A percentile compares a stretch with the other conserved stretches of the same genome.
Evolutionary conservation across 768 basidiomycete genomes (phyloP).

Genomic region (Lactarius trivialis): DNA sequence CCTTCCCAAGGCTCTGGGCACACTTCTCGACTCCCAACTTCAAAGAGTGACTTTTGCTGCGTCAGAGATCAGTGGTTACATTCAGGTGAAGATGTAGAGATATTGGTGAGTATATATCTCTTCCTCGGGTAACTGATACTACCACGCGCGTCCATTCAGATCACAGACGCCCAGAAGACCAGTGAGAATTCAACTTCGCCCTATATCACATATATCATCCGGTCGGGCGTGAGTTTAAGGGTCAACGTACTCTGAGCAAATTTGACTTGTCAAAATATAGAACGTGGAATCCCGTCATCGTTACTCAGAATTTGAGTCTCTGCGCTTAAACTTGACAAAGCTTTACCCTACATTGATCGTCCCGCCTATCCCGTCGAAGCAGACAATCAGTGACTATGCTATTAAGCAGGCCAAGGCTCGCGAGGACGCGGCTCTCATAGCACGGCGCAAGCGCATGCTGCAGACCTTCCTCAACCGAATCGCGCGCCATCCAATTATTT

Average conservation of each 20-base stretch:
- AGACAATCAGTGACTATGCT: slow-evolving; percentile 92
- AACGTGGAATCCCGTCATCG: slow-evolving; percentile 77
- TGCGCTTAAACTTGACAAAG: slow-evolving; percentile 74
- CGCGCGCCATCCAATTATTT: slow-evolving; percentile 87
- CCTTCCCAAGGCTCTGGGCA: slow-evolving; percentile 53
- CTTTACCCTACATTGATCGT: slow-evolving; percentile 95
- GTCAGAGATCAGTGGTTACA: slow-evolving; percentile 69
- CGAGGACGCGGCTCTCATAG: slow-evolving; percentile 89
- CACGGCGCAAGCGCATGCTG: slow-evolving; percentile 87
- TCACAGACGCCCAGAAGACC: slow-evolving; percentile 94
- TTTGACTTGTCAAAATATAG: slow-evolving; percentile 37
- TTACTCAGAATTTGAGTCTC: slow-evolving; percentile 96
- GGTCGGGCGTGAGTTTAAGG: slow-evolving; percentile 59
- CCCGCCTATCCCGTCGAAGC: slow-evolving; percentile 96
- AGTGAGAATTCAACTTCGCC: slow-evolving; percentile 78
- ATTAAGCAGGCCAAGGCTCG: slow-evolving; percentile 95
- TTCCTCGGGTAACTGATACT: neutral
- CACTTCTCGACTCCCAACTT: slow-evolving; percentile 40
- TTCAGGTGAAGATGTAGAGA: slow-evolving; percentile 76
- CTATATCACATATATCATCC: slow-evolving; percentile 93
- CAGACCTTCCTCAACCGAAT: slow-evolving; percentile 92
- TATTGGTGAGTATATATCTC: slow-evolving; percentile 46
- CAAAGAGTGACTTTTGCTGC: slow-evolving; percentile 77
- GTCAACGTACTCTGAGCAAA: neutral
- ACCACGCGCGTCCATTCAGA: slow-evolving; percentile 41